These are phyloP conservation scores for Solanum pinnatisectum DNA, from an alignment of 257 asterid species.

Conservation along the genomic window DNA sequence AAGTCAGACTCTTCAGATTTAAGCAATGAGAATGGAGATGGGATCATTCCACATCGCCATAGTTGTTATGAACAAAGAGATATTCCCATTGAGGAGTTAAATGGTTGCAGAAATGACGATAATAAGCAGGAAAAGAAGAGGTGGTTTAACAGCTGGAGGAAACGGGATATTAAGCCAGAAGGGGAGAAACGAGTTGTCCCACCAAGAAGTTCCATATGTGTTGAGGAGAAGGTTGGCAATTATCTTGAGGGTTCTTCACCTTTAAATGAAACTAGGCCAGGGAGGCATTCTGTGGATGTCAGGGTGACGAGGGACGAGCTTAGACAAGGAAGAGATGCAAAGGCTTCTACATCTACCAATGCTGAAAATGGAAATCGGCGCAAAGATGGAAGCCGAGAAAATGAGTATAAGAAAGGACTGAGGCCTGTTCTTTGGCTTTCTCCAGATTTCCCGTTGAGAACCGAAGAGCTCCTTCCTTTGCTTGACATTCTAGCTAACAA, in stretches of 20 bases:
- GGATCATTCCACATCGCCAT: slow-evolving; percentile 61
- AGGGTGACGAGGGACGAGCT: slow-evolving; percentile 59
- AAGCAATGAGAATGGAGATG: slow-evolving; percentile 47
- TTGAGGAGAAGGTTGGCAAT: slow-evolving; percentile 60
- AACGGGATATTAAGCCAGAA: slow-evolving; percentile 49
- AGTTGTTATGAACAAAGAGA: slow-evolving; percentile 84
- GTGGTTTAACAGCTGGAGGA: slow-evolving; percentile 88
- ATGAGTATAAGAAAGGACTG: slow-evolving; percentile 89
- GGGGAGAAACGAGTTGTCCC: slow-evolving; percentile 43
- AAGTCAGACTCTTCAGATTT: slow-evolving; percentile 56
- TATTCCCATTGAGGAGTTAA: slow-evolving; percentile 54
- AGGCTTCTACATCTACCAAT: slow-evolving; percentile 49
- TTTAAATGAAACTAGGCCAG: slow-evolving; percentile 34
- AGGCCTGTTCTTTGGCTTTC: slow-evolving; percentile 98
- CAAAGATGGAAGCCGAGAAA: slow-evolving; percentile 58
- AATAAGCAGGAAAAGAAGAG: slow-evolving; percentile 68
- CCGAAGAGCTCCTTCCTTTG: slow-evolving; percentile 86
- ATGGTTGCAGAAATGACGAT: slow-evolving; percentile 31
- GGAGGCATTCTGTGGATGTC: slow-evolving; percentile 74
- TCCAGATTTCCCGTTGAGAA: slow-evolving; percentile 73
- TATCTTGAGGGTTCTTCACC: slow-evolving; percentile 59
- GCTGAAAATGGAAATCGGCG: slow-evolving; percentile 43
- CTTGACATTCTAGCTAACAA: slow-evolving; percentile 94
- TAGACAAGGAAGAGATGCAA: slow-evolving; percentile 49
- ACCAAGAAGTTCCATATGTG: slow-evolving; percentile 61